phyloP scores from a whole-genome alignment of 345 rosid species.

The Nasturtium officinale region DNA sequence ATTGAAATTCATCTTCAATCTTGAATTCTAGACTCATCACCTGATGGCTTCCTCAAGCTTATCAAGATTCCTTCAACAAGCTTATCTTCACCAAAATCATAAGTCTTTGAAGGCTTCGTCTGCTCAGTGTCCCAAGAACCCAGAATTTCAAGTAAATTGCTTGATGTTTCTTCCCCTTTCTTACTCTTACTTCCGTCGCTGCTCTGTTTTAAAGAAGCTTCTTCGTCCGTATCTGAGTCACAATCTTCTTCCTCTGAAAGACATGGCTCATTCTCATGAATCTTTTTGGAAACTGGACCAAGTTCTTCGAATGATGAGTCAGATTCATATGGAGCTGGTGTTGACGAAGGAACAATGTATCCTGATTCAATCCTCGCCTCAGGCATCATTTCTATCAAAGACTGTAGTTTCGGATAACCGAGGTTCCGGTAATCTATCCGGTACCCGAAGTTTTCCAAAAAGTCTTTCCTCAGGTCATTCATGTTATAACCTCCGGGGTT shows the following conservation, averaged over 20 bases:
- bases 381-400: conserved; percentile 54
- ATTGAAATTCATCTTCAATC: neutral
- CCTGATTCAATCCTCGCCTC: conserved; percentile 58
- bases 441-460: conserved; percentile 57
- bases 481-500: conserved; percentile 61
- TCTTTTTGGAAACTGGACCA: conserved; percentile 54
- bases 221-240: conserved; percentile 55
- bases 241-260: conserved; percentile 58
- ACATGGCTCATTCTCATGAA: conserved; percentile 48
- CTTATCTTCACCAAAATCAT: conserved; percentile 55
- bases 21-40: conserved; percentile 33
- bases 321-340: conserved; percentile 38
- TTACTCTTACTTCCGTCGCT: neutral
- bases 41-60: conserved; percentile 51
- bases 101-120: conserved; percentile 46
- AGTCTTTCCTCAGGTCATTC: conserved; percentile 51
- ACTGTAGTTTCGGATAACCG: conserved; percentile 56
- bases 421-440: conserved; percentile 55
- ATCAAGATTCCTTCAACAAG: conserved; percentile 60
- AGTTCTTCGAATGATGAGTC: conserved; percentile 68
- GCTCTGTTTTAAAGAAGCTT: neutral
- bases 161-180: conserved; percentile 39
- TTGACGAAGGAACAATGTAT: conserved; percentile 49
- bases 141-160: conserved; percentile 59
- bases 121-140: conserved; percentile 55